These are phyloP conservation scores for Cladosporium sp. DNA, from an alignment of 2,329 filamentous ascomycete species.

Conservation along the genomic window DNA sequence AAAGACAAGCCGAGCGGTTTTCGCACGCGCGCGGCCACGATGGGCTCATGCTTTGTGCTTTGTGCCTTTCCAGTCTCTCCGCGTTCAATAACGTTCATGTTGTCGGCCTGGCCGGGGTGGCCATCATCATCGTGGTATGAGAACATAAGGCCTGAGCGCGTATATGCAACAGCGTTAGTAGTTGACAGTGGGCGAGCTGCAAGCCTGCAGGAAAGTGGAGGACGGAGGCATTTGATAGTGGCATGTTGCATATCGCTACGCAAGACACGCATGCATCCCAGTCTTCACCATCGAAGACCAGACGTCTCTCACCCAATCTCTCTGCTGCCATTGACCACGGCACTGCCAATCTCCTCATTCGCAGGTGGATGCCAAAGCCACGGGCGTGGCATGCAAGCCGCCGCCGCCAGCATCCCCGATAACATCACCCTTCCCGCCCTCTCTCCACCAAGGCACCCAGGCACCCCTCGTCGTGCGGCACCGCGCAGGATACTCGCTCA, in stretches of 20 bases:
- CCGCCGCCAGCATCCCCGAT: not conserved
- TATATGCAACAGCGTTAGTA: not conserved
- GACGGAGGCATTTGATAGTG: not conserved
- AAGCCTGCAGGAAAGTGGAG: not conserved
- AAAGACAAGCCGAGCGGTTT: not conserved
- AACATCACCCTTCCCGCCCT: not conserved
- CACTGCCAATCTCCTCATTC: not conserved
- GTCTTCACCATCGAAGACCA: not conserved
- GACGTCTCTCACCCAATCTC: not conserved
- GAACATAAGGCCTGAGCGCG: not conserved
- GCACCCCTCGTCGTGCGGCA: not conserved
- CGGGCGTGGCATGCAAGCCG: not conserved
- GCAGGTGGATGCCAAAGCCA: not conserved
- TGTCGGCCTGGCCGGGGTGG: not conserved
- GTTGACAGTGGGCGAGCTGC: not conserved
- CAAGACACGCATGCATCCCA: not conserved
- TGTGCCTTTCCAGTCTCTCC: not conserved
- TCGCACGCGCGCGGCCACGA: not conserved
- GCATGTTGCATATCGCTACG: not conserved
- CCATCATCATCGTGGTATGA: not conserved
- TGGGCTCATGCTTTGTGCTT: constrained; percentile 1
- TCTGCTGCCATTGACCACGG: not conserved
- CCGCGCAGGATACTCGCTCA: not conserved
- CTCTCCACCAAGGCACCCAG: not conserved
- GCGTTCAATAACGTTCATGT: not conserved